A percentile compares a stretch with the other conserved stretches of the same genome.
phyloP scores from a whole-genome alignment of 2,329 filamentous ascomycete species.

The Trichoderma endophyticum region DNA sequence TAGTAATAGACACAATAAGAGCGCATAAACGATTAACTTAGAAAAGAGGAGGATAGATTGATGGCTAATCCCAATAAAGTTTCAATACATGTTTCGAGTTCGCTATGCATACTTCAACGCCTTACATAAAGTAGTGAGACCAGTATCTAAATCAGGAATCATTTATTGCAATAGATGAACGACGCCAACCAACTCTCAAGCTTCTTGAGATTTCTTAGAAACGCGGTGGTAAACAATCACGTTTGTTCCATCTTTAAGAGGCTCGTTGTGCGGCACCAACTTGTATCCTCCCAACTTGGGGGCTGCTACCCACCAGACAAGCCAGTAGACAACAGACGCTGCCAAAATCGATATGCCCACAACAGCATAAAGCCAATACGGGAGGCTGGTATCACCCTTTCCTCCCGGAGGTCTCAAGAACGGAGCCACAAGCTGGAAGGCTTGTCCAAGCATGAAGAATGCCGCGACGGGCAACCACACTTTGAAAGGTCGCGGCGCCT shows the following conservation, averaged over 20 bases:
- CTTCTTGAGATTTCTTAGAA: conserved; percentile 1
- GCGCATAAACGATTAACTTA: background rate
- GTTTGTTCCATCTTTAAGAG: conserved; percentile 24
- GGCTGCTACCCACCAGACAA: conserved; percentile 23
- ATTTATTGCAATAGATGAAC: background rate
- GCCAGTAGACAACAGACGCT: conserved; percentile 24
- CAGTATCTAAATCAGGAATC: background rate
- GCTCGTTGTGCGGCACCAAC: conserved; percentile 24
- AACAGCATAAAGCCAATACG: conserved; percentile 26
- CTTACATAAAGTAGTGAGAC: background rate
- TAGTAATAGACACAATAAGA: background rate
- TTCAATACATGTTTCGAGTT: background rate
- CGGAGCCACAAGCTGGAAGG: conserved; percentile 24
- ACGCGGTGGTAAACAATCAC: conserved; percentile 24
- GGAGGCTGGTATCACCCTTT: conserved; percentile 24
- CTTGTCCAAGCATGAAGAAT: conserved; percentile 25
- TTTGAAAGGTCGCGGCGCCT: conserved; percentile 22
- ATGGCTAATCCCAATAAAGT: background rate
- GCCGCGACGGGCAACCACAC: conserved; percentile 23
- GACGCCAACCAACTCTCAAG: background rate
- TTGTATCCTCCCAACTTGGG: conserved; percentile 23
- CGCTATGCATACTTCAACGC: background rate
- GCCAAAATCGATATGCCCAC: conserved; percentile 23
- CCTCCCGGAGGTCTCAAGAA: conserved; percentile 23
- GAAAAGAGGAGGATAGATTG: background rate